Conservation (phyloP, 2,329 filamentous ascomycete species). For the Hypoxylon sp. region DNA sequence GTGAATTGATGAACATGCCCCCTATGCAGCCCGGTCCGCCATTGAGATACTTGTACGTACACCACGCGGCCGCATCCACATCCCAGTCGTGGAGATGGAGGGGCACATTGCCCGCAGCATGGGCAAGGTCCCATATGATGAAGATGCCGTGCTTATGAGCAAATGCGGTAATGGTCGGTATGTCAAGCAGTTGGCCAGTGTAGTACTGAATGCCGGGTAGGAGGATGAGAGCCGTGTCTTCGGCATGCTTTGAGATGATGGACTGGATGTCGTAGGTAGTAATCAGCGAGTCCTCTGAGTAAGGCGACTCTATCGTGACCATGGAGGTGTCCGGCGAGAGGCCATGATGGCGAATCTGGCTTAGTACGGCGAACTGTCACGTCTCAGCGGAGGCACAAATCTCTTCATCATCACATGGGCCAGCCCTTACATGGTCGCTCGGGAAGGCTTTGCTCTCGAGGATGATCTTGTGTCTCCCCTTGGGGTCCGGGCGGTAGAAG, state of each 20-base stretch:
- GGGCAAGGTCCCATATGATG: slow-evolving; percentile 82
- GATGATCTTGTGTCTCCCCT: slow-evolving; percentile 72
- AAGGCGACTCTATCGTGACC: slow-evolving; percentile 68
- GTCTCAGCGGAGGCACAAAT: slow-evolving; percentile 35
- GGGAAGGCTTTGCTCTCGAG: slow-evolving; percentile 83
- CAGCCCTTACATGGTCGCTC: slow-evolving; percentile 72
- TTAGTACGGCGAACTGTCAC: slow-evolving; percentile 75
- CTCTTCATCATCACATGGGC: slow-evolving; percentile 20
- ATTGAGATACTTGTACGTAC: slow-evolving; percentile 85
- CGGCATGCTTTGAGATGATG: slow-evolving; percentile 71
- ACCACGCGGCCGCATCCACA: slow-evolving; percentile 82
- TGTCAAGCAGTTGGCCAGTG: slow-evolving; percentile 79
- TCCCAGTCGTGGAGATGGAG: slow-evolving; percentile 77
- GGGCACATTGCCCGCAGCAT: slow-evolving; percentile 79
- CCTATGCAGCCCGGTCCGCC: slow-evolving; percentile 77
- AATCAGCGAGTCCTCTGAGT: slow-evolving; percentile 60
- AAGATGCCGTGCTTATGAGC: slow-evolving; percentile 72
- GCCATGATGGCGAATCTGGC: slow-evolving; percentile 74
- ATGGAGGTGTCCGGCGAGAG: slow-evolving; percentile 71
- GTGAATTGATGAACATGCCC: slow-evolving; percentile 76
- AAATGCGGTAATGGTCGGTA: slow-evolving; percentile 73
- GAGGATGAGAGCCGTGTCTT: slow-evolving; percentile 72
- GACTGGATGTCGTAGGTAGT: slow-evolving; percentile 72
- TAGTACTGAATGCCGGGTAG: slow-evolving; percentile 84
- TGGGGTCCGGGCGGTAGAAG: slow-evolving; percentile 74